Percentiles rank a stretch among this genome's conserved stretches.
phyloP scores from a whole-genome alignment of 768 basidiomycete genomes.

The Mycena latifolia region DNA sequence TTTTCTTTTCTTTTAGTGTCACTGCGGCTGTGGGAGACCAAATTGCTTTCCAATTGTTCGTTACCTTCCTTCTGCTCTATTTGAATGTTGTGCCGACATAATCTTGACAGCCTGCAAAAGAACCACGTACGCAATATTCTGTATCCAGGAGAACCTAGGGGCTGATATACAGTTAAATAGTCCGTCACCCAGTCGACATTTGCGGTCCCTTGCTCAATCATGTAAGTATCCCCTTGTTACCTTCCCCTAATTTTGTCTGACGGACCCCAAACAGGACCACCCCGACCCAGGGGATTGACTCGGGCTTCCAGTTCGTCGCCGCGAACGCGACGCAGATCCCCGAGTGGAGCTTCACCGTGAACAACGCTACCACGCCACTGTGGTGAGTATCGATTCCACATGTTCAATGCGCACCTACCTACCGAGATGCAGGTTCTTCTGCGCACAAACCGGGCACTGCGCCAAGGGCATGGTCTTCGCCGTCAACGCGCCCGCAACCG shows the following conservation, averaged over 20 bases:
- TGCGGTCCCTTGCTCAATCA: conserved; percentile 51
- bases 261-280: conserved; percentile 36
- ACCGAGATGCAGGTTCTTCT: no score
- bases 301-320: conserved; percentile 51
- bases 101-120: conserved; percentile 38
- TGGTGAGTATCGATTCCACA: no score
- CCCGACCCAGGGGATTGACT: conserved; percentile 50
- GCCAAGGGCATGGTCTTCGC: conserved; percentile 59
- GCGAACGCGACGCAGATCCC: conserved; percentile 45
- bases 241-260: neutral
- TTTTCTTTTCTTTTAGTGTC: conserved; percentile 14
- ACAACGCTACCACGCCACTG: conserved; percentile 51
- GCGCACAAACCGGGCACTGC: conserved; percentile 57
- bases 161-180: conserved; percentile 34
- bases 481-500: conserved; percentile 50
- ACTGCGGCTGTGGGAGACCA: conserved; percentile 35
- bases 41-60: conserved; percentile 36
- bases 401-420: no score
- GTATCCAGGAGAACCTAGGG: neutral
- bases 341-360: conserved; percentile 53
- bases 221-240: conserved; percentile 23
- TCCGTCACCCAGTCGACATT: conserved; percentile 63
- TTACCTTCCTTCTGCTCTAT: conserved; percentile 7
- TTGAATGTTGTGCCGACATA: conserved; percentile 7
- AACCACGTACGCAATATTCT: conserved; percentile 45